Base-by-base conservation (phyloP, 116 monocot species). In the Thalassia testudinum region DNA sequence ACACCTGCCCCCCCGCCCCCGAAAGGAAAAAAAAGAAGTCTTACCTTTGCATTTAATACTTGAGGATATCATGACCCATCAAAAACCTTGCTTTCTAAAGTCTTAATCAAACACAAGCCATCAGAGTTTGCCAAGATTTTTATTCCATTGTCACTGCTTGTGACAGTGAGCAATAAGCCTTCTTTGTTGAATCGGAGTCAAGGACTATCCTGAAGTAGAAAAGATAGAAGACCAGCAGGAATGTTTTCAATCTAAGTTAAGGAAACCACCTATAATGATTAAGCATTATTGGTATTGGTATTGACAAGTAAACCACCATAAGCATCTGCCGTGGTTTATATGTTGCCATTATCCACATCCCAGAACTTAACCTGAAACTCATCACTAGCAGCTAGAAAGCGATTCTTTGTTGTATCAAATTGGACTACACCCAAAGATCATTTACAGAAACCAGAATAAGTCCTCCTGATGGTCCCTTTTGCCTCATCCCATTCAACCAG, bases 401-500 rank as follows among this genome's bases (percentile, higher is more conserved):
- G 86, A 60, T 86, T 92, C 26, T 75, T 74, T 27, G 82, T 83
- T 25, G 80, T 92, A 66, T 92, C 92, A 77, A 92, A 92, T 57
- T 92, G 92, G 29, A 92, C 79, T 52, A 85, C 65, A 42, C 85
- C 84, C 19, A 66, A 48, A 38, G 85, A 83, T 2, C 75, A 66
- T 55, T 86, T 86, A 25, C 75, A 64, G 53, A 92, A 92, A 3
- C 86, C 92, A 62, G 61, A 56, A 64, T 86, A 92, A 51, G 66
- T 78, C 66, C 80, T 77, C 54, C 80, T 92, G 54, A 92, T 78
- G 17, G 83, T 66, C 49, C 92, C 92, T 61, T 92, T 82, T 14
- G 72, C 70, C 50, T 92, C 92, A 71, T 92, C 86, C 92, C 92
- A 92, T 60, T 92, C 92, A 60, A 86, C 83, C 53, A 92, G 62